A percentile compares a stretch with the other conserved stretches of the same genome.
phyloP scores from a whole-genome alignment of 306 rosid genomes.

The Lagenaria siceraria region DNA sequence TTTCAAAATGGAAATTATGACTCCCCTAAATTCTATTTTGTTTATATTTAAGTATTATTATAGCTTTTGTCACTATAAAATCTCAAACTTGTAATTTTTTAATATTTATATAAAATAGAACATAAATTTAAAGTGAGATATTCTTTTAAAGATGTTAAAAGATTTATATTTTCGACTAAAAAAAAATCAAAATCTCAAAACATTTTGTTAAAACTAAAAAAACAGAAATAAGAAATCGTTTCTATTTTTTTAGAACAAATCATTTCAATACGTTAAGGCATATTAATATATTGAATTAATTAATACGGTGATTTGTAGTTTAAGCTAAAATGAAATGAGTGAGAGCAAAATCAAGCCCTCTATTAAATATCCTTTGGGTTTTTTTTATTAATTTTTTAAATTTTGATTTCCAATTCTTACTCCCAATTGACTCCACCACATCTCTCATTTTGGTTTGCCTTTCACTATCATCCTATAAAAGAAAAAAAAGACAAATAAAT shows the following conservation, averaged over 20 bases:
- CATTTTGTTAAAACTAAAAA: too few relatives aligned
- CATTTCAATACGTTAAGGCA: background rate
- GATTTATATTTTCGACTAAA: too few relatives aligned
- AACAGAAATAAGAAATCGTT: too few relatives aligned
- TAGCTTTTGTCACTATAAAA: background rate
- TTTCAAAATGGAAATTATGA: too few relatives aligned
- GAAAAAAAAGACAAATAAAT: background rate
- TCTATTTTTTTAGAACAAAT: too few relatives aligned
- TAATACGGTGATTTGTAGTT: background rate
- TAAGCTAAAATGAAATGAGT: conserved; percentile 1
- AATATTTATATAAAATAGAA: too few relatives aligned
- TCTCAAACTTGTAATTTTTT: background rate
- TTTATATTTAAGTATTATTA: background rate
- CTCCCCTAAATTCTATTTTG: background rate
- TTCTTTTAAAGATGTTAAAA: too few relatives aligned
- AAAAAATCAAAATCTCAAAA: too few relatives aligned
- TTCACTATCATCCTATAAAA: background rate
- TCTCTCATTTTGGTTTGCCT: background rate
- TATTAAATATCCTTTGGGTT: background rate
- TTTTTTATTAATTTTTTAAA: background rate
- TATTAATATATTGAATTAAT: background rate
- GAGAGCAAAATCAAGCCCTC: background rate
- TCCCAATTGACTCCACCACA: background rate
- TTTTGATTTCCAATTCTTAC: background rate
- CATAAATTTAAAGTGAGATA: too few relatives aligned